Evolutionary conservation across 164 flowering plant species (phyloP).

Genomic region (Protea cynaroides): DNA sequence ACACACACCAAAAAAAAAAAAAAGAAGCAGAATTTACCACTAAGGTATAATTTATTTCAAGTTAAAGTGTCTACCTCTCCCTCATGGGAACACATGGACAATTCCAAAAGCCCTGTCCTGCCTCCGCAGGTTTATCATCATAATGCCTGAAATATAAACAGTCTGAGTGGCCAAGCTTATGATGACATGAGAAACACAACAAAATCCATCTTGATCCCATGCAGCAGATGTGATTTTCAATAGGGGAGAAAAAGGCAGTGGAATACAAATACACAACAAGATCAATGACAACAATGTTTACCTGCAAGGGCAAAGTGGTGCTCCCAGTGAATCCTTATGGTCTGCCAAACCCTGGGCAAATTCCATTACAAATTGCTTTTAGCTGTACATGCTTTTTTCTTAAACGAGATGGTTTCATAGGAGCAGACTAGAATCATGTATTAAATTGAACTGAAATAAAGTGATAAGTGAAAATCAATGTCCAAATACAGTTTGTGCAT

Average conservation of each 20-base stretch:
- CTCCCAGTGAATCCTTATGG: constrained; percentile 91
- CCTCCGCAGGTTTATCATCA: constrained; percentile 96
- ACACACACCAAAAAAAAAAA: neutral
- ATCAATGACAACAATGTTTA: constrained; percentile 18
- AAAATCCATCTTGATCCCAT: constrained; percentile 2
- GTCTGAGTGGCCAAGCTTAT: constrained; percentile 3
- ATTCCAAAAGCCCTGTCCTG: constrained; percentile 93
- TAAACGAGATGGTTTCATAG: neutral
- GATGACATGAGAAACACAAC: neutral
- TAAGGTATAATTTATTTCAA: neutral
- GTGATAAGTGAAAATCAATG: neutral
- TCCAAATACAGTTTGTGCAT: neutral
- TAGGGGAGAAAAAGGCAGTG: neutral
- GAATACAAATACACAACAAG: neutral
- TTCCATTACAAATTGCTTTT: constrained; percentile 8
- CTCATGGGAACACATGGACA: constrained; percentile 99
- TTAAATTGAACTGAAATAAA: neutral
- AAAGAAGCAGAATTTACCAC: neutral
- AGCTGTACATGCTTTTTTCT: neutral
- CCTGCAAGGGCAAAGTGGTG: constrained; percentile 99
- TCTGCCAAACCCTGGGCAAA: constrained; percentile 76
- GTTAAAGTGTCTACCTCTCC: constrained; percentile 58
- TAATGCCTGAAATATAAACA: constrained; percentile 63
- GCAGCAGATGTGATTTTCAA: neutral
- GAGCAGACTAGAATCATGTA: neutral